Evolutionary conservation across 495 filamentous ascomycete genomes (phyloP).

Genomic region (Xylaria sp.): DNA sequence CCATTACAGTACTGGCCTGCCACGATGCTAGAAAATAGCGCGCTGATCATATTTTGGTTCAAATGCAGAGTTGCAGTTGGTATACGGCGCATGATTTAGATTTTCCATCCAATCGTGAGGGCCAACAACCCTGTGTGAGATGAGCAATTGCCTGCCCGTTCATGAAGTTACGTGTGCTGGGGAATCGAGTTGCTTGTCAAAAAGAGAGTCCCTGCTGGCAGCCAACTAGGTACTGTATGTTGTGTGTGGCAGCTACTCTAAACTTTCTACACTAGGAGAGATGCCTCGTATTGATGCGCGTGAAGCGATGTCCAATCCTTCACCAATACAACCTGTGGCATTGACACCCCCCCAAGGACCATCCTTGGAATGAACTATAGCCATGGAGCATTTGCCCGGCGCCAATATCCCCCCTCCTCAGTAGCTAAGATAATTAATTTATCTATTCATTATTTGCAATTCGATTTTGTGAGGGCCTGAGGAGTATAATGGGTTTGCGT

Average conservation of each 20-base stretch:
- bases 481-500: background rate
- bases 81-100: constrained; percentile 3
- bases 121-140: background rate
- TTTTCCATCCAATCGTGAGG: background rate
- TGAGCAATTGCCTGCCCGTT: background rate
- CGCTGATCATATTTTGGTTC: constrained; percentile 19
- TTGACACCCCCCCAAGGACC: background rate
- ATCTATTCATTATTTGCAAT: background rate
- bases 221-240: background rate
- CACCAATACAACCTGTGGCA: background rate
- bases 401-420: constrained; percentile 3
- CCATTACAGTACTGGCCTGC: constrained; percentile 13
- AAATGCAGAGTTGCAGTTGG: background rate
- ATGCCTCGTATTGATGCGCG: background rate
- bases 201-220: background rate
- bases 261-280: background rate
- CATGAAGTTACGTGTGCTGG: background rate
- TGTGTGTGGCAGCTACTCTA: background rate
- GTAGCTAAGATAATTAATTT: background rate
- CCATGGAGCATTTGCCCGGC: constrained; percentile 5
- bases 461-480: background rate
- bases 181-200: background rate
- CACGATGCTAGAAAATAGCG: constrained; percentile 31
- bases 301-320: background rate
- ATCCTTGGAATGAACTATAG: constrained; percentile 3